phyloP scores from a whole-genome alignment of 805 yeast species.

The Saturnispora dispora region DNA sequence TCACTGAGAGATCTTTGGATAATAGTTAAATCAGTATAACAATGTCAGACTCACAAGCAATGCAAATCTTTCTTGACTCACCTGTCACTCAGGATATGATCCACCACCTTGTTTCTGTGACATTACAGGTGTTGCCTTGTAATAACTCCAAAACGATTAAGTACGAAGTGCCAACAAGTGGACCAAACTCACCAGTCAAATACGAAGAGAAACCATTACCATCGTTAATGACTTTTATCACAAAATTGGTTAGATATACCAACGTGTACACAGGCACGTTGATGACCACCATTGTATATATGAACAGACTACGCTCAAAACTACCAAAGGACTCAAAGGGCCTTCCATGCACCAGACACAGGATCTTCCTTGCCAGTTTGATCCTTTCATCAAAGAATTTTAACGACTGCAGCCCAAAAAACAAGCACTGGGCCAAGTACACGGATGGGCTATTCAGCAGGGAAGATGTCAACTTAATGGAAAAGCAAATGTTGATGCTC shows the following conservation, averaged over 20 bases:
- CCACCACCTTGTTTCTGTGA: constrained; percentile 54
- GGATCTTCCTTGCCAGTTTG: constrained; percentile 66
- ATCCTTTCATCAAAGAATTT: constrained; percentile 65
- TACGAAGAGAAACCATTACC: constrained; percentile 41
- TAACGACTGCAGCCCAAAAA: constrained; percentile 72
- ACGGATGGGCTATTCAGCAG: constrained; percentile 63
- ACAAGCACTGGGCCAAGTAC: constrained; percentile 70
- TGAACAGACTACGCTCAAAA: constrained; percentile 49
- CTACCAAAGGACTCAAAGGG: constrained; percentile 69
- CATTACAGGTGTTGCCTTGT: constrained; percentile 62
- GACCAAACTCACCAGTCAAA: constrained; percentile 24
- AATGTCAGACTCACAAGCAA: constrained; percentile 48
- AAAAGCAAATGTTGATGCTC: constrained; percentile 59
- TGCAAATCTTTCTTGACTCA: constrained; percentile 47
- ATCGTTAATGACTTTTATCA: constrained; percentile 65
- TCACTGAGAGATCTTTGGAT: background rate
- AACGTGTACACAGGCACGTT: constrained; percentile 76
- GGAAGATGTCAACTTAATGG: constrained; percentile 73
- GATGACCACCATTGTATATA: constrained; percentile 61
- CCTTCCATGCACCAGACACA: constrained; percentile 69
- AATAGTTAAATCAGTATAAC: background rate
- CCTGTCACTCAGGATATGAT: constrained; percentile 73
- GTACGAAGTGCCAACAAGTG: constrained; percentile 26
- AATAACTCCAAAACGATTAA: constrained; percentile 31
- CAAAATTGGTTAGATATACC: constrained; percentile 61